These are phyloP conservation scores for Malus hybrid DNA, from an alignment of 331 rosid genomes.

Conservation along the genomic window DNA sequence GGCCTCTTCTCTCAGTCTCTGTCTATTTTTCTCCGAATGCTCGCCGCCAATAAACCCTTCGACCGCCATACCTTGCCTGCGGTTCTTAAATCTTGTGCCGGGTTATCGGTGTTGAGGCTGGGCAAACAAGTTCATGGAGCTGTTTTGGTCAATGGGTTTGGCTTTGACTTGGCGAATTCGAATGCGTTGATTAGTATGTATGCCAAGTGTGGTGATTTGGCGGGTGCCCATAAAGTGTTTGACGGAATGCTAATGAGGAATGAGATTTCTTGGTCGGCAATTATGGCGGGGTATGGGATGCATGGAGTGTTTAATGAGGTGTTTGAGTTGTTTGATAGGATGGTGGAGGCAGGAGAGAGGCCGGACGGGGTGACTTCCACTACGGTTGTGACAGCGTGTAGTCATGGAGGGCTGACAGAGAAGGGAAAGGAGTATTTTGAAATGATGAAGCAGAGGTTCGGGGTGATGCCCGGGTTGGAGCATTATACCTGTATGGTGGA, in stretches of 20 bases:
- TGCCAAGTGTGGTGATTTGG: slow-evolving; percentile 39
- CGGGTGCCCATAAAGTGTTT: slow-evolving; percentile 41
- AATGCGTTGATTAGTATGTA: slow-evolving; percentile 61
- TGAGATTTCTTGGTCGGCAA: slow-evolving; percentile 44
- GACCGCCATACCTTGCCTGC: slow-evolving; percentile 43
- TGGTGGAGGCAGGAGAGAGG: slow-evolving; percentile 46
- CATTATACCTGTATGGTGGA: slow-evolving; percentile 82
- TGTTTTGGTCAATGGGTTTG: slow-evolving; percentile 43
- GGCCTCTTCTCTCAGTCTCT: slow-evolving; percentile 42
- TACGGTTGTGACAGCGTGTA: slow-evolving; percentile 43
- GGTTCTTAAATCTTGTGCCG: slow-evolving; percentile 57
- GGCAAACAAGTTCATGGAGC: slow-evolving; percentile 63
- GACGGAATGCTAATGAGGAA: slow-evolving; percentile 42
- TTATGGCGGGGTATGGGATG: slow-evolving; percentile 56
- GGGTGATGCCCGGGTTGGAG: slow-evolving; percentile 36
- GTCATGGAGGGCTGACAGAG: slow-evolving; percentile 59
- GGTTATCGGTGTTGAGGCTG: slow-evolving; percentile 29
- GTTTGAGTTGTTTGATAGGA: slow-evolving; percentile 44
- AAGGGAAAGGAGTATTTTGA: slow-evolving; percentile 46
- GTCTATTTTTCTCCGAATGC: slow-evolving; percentile 40
- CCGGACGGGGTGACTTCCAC: slow-evolving; percentile 50
- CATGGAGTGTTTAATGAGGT: slow-evolving; percentile 45
- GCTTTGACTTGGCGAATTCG: slow-evolving; percentile 40
- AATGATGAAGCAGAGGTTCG: slow-evolving; percentile 47
- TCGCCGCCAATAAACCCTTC: slow-evolving; percentile 20